Evolutionary conservation across 805 yeast species (phyloP).

Genomic region (Schizosaccharomyces octosporus): DNA sequence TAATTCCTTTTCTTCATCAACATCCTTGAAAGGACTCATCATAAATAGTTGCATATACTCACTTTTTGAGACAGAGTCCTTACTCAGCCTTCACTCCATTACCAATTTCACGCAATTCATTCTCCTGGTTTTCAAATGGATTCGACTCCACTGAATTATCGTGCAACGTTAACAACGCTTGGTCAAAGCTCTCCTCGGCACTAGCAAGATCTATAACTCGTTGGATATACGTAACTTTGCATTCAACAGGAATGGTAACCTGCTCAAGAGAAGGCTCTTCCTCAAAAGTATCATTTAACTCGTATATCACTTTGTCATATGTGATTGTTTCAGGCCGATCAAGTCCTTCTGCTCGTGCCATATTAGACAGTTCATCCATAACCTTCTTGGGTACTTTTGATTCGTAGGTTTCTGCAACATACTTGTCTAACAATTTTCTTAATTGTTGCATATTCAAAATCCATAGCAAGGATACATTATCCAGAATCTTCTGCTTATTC

Average conservation of each 20-base stretch:
- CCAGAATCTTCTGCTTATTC: constrained; percentile 34
- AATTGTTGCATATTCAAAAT: background rate
- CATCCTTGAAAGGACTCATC: no score
- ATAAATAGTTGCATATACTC: no score
- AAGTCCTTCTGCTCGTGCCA: background rate
- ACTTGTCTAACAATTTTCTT: background rate
- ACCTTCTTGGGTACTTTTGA: background rate
- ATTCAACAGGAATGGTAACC: background rate
- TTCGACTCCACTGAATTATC: background rate
- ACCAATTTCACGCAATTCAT: background rate
- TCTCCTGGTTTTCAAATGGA: no score
- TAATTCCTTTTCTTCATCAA: no score
- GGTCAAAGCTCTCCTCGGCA: background rate
- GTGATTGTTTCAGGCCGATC: background rate
- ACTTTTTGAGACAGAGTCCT: background rate
- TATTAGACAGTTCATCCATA: background rate
- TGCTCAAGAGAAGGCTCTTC: background rate
- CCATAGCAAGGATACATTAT: background rate
- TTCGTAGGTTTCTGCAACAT: background rate
- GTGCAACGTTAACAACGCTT: background rate
- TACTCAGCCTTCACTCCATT: background rate
- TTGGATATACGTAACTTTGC: background rate
- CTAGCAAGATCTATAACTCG: background rate
- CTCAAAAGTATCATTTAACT: background rate
- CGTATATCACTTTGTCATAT: background rate